A percentile compares a stretch with the other conserved stretches of the same genome.
These are phyloP conservation scores for Euptelea pleiosperma DNA, from an alignment of 164 flowering plant species.

Conservation along the genomic window DNA sequence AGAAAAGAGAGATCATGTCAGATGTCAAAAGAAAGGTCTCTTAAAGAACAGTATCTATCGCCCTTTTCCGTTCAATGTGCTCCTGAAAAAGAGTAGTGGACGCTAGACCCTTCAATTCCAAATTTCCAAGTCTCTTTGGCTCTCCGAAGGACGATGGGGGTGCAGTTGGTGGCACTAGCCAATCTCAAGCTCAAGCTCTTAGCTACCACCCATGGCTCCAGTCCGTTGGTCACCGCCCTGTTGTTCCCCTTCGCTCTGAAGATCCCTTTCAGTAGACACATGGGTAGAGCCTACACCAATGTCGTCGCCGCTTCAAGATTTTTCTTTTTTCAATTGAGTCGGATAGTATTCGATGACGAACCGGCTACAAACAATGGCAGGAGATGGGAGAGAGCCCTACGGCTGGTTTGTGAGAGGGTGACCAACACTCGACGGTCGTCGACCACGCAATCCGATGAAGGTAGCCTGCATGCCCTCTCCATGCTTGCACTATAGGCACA, in stretches of 20 bases:
- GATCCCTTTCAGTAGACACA: neutral
- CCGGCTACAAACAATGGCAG: neutral
- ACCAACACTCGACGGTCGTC: neutral
- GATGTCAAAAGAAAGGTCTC: no score
- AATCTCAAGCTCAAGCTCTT: conserved; percentile 5
- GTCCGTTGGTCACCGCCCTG: neutral
- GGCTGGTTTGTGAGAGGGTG: conserved; percentile 13
- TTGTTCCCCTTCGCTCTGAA: conserved; percentile 1
- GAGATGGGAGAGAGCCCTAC: conserved; percentile 14
- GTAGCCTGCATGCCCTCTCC: conserved; percentile 4
- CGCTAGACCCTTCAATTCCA: no score
- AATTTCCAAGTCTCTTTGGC: no score
- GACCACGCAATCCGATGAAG: conserved; percentile 3
- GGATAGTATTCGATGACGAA: conserved; percentile 2
- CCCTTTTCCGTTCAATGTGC: no score
- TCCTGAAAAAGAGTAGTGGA: no score
- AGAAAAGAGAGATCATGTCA: no score
- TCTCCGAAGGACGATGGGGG: no score
- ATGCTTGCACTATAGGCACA: conserved; percentile 11
- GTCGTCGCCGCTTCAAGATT: neutral
- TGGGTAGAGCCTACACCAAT: neutral
- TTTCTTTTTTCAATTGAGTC: conserved; percentile 8
- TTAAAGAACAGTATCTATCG: no score
- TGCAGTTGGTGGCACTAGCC: conserved; percentile 2
- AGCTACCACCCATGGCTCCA: neutral